A percentile compares a stretch with the other conserved stretches of the same genome.
Conservation (phyloP, 2,329 filamentous ascomycete species). For the Colletotrichum zoysiae region DNA sequence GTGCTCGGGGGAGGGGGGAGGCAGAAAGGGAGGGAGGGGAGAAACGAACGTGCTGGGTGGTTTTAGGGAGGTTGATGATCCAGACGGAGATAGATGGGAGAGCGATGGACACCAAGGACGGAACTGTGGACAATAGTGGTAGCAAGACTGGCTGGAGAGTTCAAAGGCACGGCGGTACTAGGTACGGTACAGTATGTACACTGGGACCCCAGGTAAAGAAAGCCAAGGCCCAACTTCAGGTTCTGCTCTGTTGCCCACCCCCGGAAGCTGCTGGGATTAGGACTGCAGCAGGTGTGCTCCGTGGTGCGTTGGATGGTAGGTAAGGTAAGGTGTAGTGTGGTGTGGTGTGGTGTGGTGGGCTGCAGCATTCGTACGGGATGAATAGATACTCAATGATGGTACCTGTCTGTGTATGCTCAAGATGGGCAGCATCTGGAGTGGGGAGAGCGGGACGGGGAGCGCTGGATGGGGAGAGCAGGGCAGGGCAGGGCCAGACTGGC, state of each 20-base stretch:
- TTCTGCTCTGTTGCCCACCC: conserved; percentile 27
- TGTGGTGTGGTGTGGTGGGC: conserved; percentile 11
- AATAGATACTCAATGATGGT: neutral
- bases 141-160: conserved; percentile 23
- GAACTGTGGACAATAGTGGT: conserved; percentile 8
- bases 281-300: conserved; percentile 31
- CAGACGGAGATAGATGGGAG: conserved; percentile 28
- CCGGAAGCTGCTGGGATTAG: conserved; percentile 30
- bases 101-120: conserved; percentile 31
- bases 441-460: conserved; percentile 4
- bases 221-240: conserved; percentile 19
- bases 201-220: neutral
- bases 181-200: too few species aligned
- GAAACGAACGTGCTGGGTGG: conserved; percentile 33
- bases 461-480: neutral
- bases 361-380: neutral
- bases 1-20: conserved; percentile 18
- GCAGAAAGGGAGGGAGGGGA: neutral
- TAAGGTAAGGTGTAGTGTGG: too few species aligned
- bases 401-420: conserved; percentile 8
- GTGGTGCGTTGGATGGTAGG: conserved; percentile 5
- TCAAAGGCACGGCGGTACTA: conserved; percentile 3
- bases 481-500: neutral
- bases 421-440: conserved; percentile 6
- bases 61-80: conserved; percentile 41